Percentiles rank a stretch among this genome's conserved stretches.
phyloP scores from a whole-genome alignment of 2,329 filamentous ascomycete species.

The Fusarium robinianum region DNA sequence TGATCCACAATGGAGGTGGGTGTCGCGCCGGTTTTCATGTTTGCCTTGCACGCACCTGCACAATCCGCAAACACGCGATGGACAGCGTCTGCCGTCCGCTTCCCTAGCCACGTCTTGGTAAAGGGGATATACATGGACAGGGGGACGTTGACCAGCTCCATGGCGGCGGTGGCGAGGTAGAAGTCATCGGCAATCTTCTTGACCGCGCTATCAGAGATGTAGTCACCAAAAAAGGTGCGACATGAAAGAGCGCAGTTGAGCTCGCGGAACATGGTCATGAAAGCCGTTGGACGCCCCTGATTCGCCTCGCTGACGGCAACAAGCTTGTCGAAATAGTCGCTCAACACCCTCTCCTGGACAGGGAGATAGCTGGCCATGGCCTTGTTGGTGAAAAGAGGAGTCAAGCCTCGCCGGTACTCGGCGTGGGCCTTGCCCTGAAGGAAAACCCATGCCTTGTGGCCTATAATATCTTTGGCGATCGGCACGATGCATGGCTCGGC shows the following conservation, averaged over 20 bases:
- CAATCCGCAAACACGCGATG: constrained; percentile 72
- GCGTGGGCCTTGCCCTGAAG: constrained; percentile 76
- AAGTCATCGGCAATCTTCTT: constrained; percentile 80
- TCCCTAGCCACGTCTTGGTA: constrained; percentile 77
- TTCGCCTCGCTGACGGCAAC: constrained; percentile 60
- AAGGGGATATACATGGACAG: constrained; percentile 70
- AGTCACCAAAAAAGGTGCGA: constrained; percentile 79
- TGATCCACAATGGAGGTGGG: constrained; percentile 76
- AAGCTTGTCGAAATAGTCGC: constrained; percentile 71
- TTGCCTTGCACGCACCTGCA: constrained; percentile 70
- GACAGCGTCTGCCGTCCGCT: constrained; percentile 74
- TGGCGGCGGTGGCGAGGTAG: constrained; percentile 75
- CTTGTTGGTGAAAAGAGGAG: constrained; percentile 73
- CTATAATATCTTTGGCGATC: constrained; percentile 73
- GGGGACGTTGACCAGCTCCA: constrained; percentile 81
- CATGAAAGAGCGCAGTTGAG: constrained; percentile 79
- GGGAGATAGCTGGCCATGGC: constrained; percentile 74
- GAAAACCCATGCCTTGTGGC: constrained; percentile 78
- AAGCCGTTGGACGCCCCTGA: constrained; percentile 62
- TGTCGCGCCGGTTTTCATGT: constrained; percentile 70
- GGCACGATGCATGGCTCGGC: constrained; percentile 81
- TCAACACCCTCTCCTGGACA: constrained; percentile 72
- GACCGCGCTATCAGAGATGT: constrained; percentile 72
- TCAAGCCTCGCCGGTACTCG: constrained; percentile 77
- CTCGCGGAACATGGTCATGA: constrained; percentile 75